Conservation (phyloP, 805 yeast species). For the Wickerhamiella spandovensis region DNA sequence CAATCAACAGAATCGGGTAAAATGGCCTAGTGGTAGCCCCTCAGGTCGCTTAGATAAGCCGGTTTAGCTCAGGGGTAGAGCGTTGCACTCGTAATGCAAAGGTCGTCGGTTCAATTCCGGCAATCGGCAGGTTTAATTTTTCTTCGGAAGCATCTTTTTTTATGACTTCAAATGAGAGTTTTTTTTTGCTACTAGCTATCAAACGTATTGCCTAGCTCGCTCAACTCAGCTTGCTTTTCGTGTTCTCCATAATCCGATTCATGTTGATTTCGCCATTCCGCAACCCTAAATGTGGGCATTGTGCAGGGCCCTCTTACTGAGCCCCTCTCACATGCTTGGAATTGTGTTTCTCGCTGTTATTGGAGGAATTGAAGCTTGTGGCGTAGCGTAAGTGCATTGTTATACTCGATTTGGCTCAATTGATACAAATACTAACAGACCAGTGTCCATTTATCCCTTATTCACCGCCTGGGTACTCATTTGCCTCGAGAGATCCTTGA, state of each 20-base stretch:
- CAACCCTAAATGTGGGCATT: not conserved
- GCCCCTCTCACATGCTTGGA: not conserved
- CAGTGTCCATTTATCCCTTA: conserved; percentile 17
- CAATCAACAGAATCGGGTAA: not conserved
- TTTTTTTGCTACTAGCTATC: too few relatives aligned
- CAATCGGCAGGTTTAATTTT: conserved; percentile 22
- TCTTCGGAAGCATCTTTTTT: too few relatives aligned
- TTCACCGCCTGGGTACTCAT: conserved; percentile 12
- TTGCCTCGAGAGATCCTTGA: conserved; percentile 27
- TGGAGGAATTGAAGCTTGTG: conserved; percentile 8
- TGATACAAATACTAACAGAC: not conserved
- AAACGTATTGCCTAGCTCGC: too few relatives aligned
- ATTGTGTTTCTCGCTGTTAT: not conserved
- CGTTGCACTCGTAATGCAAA: conserved; percentile 86
- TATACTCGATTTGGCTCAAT: not conserved
- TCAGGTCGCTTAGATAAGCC: conserved; percentile 2
- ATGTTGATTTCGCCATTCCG: not conserved
- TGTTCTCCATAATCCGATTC: not conserved
- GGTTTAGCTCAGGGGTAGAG: conserved; percentile 95
- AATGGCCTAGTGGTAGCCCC: not conserved
- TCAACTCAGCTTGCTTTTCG: too few relatives aligned
- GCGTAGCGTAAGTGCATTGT: conserved; percentile 17
- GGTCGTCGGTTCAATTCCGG: conserved; percentile 33
- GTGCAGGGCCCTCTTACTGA: not conserved
- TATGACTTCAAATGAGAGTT: too few relatives aligned